Conservation (phyloP, 805 yeast genomes). For the Metschnikowia similis region DNA sequence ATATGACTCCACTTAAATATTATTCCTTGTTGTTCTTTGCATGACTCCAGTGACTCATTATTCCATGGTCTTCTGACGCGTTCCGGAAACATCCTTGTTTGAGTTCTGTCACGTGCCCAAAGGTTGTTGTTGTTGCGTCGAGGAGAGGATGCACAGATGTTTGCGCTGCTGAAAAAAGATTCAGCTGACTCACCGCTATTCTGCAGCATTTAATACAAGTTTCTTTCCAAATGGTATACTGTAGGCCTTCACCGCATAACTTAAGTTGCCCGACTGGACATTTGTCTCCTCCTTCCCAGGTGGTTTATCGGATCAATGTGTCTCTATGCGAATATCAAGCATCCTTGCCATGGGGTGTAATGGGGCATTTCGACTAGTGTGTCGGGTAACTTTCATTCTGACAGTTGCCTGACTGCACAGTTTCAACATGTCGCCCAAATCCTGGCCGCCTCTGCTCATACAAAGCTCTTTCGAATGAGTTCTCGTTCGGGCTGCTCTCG, state of each 20-base stretch:
- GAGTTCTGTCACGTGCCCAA: no score
- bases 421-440: not conserved
- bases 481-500: constrained; percentile 5
- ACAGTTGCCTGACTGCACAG: not conserved
- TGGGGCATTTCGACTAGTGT: not conserved
- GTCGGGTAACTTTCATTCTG: not conserved
- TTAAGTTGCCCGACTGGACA: constrained; percentile 42
- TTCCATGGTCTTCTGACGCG: no score
- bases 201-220: constrained; percentile 1
- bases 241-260: constrained; percentile 29
- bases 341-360: constrained; percentile 3
- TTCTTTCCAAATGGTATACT: not conserved
- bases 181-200: not conserved
- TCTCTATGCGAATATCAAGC: constrained; percentile 41
- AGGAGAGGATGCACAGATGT: no score
- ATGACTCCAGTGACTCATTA: no score
- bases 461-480: not conserved
- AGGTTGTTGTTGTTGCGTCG: no score
- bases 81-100: no score
- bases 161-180: not conserved
- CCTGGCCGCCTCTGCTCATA: not conserved
- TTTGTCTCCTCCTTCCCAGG: constrained; percentile 20
- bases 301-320: constrained; percentile 45
- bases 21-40: no score
- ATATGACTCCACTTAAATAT: no score